Base-by-base conservation (phyloP, 169 alveolate species). In the Plasmodium billcollinsi region DNA sequence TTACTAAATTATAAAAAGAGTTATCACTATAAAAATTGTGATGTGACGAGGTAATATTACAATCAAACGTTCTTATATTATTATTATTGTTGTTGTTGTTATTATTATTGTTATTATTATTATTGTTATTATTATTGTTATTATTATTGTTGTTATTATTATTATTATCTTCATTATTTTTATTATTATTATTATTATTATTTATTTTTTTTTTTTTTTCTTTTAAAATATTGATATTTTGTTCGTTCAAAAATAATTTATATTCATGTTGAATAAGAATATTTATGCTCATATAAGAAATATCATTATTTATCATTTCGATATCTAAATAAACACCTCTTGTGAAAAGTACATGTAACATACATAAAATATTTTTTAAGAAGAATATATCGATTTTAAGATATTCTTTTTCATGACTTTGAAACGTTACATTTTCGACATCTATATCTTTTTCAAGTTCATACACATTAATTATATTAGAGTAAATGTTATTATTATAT, bases 381-480 rank as follows among this genome's bases (percentile, higher is more conserved):
- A 78, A 78, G 54, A 49, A 78, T 52, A 78, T 65, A 45, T 78
- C 76, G 9, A 78, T n/a, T 78, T 78, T 78, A 45, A 78, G 89
- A 66, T 78, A 78, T 6, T 66, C 71, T 71, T 66, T 61, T 49
- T 78, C 89, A 39, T 78, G 89, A 45, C 54, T 65, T 58, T 78
- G 89, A 78, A 78, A 78, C 11, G 75, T 78, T 26, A 54, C 89
- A 78, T 78, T 78, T 45, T 78, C 89, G 15, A 66, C 59, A 54
- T 78, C 66, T 43, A 78, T 65, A 29, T 24, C 49, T 58, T 78
- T 65, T 56, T 78, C 89, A 11, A 78, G 15, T 78, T 78, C 89
- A 43, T 78, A 78, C 39, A 78, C 33, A 52, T 78, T 78, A 65
- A 78, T 52, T 65, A 78, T 56, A 47, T 78, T 78, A 21, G 69